Evolutionary conservation across 2,329 filamentous ascomycete genomes (phyloP), one percentile per base, ranked within the genome.

Genomic region (Fusarium piperis): DNA sequence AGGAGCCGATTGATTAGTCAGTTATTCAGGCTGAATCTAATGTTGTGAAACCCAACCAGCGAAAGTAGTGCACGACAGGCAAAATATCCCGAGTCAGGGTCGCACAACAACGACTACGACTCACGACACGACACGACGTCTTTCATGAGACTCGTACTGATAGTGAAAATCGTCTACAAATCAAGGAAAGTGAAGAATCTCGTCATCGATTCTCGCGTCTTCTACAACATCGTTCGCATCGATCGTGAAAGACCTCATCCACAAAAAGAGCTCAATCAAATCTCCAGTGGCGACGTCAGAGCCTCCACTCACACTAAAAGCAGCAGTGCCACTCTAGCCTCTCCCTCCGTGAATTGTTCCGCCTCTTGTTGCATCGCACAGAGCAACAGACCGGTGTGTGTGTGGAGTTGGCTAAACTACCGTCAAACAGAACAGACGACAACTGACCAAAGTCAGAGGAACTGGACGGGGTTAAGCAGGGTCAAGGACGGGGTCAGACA

Each of bases 211-310:
- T 30, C 55, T 20, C 35, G 30, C 52, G 35, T 23, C 32, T 20
- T 46, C 44, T 20, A 35, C 48, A 28, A 32, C 44, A 39, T 46
- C 13, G 41, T 9, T 13, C 13, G 12, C 44, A 48, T 48, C 44
- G 23, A 72, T 72, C 70, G 70, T 44, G 41, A 72, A 72, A 72
- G 67, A 51, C 70, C 70, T 72, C 70, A 72, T 7, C 28, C 44
- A n/a, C 36, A 9, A 20, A 46, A 23, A 35, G 28, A 23, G 2
- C 11, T 35, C 51, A 48, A 3, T 30, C 23, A 26, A 44, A 20
- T 55, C 48, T 26, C 15, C 30, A 55, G 51, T 55, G 51, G 51
- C 64, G 67, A 72, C 70, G 70, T 72, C 70, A 72, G 69, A 72
- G 63, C 44, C 65, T 55, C 69, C 69, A 71, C 69, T 58, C 69